These are phyloP conservation scores for Spatholobus suberectus DNA, from an alignment of 306 rosid species.

Conservation along the genomic window DNA sequence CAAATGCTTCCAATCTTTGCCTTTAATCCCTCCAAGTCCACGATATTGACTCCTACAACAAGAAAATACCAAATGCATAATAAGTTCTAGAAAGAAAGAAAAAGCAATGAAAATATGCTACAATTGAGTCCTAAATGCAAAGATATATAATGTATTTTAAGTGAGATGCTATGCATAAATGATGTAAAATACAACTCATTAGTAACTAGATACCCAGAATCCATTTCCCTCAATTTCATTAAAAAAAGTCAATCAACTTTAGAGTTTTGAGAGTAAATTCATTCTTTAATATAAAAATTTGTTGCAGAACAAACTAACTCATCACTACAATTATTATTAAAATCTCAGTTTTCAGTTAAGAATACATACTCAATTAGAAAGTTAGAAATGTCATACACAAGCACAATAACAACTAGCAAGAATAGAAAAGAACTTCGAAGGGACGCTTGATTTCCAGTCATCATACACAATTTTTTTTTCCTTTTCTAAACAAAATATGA, in stretches of 20 bases:
- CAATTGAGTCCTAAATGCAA: no score
- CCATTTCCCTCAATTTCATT: not conserved
- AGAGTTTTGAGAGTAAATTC: not conserved
- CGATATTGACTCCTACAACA: no score
- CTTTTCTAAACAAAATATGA: constrained; percentile 16
- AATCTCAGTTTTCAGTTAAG: not conserved
- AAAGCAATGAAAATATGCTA: no score
- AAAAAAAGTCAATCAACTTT: not conserved
- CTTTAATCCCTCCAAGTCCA: no score
- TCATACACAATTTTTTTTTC: not conserved
- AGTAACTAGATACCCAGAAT: not conserved
- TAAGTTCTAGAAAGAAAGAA: no score
- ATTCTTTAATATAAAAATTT: not conserved
- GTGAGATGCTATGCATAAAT: no score
- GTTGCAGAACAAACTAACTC: not conserved
- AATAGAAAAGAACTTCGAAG: not conserved
- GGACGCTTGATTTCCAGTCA: not conserved
- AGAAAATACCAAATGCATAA: no score
- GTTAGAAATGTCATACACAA: not conserved
- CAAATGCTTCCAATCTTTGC: no score
- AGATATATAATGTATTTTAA: no score
- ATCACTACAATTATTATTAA: not conserved
- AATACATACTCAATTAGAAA: not conserved
- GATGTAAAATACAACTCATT: no score
- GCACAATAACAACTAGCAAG: not conserved